A percentile compares a stretch with the other conserved stretches of the same genome.
Conservation (phyloP, 2,329 filamentous ascomycete genomes). For the Monilinia laxa region DNA sequence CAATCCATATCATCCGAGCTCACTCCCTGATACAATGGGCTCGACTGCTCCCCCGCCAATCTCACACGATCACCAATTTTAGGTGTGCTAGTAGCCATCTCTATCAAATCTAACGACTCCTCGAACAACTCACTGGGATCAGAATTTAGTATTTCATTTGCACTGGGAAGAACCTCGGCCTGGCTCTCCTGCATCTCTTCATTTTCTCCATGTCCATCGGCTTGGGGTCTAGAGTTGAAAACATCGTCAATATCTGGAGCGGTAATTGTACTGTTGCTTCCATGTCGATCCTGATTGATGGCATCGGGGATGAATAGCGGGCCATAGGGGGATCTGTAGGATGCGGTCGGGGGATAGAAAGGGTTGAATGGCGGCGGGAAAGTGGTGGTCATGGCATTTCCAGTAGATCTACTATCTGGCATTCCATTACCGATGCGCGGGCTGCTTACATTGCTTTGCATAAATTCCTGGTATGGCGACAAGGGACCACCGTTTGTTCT, state of each 20-base stretch:
- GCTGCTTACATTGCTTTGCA: too few species aligned
- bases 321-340: background rate
- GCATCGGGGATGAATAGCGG: background rate
- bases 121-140: slow-evolving; percentile 45
- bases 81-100: too few species aligned
- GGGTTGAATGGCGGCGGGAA: background rate
- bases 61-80: too few species aligned
- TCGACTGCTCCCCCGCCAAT: too few species aligned
- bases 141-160: slow-evolving; percentile 70
- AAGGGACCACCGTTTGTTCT: too few species aligned
- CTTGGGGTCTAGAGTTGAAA: background rate
- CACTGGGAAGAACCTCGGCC: slow-evolving; percentile 64
- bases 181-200: slow-evolving; percentile 70
- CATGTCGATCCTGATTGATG: rapidly evolving
- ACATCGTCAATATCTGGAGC: background rate
- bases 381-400: too few species aligned
- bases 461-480: too few species aligned
- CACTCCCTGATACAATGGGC: too few species aligned
- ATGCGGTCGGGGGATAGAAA: background rate
- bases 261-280: background rate
- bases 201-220: slow-evolving; percentile 45
- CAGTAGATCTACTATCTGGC: background rate
- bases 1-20: background rate
- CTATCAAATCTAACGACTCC: background rate
- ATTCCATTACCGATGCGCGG: background rate